Evolutionary conservation across 345 rosid species (phyloP).

Genomic region (Salix koriyanagi): DNA sequence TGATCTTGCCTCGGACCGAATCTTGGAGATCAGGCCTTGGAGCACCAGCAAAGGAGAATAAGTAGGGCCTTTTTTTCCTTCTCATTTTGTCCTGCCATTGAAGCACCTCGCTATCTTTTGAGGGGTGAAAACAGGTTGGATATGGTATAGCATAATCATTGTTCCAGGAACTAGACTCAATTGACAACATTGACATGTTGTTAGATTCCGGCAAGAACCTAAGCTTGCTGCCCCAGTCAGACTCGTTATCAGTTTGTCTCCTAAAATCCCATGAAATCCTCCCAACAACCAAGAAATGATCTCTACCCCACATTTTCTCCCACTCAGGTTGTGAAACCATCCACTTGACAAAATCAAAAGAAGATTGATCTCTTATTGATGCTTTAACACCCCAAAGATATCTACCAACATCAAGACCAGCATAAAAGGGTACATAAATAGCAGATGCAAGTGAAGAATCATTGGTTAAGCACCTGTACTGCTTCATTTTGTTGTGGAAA

Average conservation of each 20-base stretch:
- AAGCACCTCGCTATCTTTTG: conserved; percentile 7
- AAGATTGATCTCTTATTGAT: conserved; percentile 22
- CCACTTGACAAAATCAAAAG: conserved; percentile 20
- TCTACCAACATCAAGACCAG: conserved; percentile 24
- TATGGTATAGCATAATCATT: conserved; percentile 33
- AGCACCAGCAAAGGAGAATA: conserved; percentile 27
- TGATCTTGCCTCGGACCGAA: conserved; percentile 21
- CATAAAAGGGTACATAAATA: conserved; percentile 23
- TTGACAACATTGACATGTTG: conserved; percentile 30
- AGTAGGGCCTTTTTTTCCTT: conserved; percentile 17
- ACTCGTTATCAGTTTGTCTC: conserved; percentile 19
- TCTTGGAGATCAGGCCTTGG: conserved; percentile 22
- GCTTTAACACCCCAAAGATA: conserved; percentile 18
- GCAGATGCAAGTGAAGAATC: conserved; percentile 31
- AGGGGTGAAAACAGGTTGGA: conserved; percentile 31
- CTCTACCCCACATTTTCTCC: conserved; percentile 23
- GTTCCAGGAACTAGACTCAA: conserved; percentile 29
- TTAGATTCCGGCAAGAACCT: conserved; percentile 23
- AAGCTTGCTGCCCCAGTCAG: conserved; percentile 29
- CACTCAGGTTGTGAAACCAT: conserved; percentile 20
- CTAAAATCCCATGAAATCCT: conserved; percentile 33
- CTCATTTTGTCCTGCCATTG: conserved; percentile 25
- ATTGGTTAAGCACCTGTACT: conserved; percentile 21
- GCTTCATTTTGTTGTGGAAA: conserved; percentile 24
- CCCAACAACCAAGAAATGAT: conserved; percentile 27